Evolutionary conservation across 176 grass and related monocot species (phyloP).

Genomic region (Puya raimondii): DNA sequence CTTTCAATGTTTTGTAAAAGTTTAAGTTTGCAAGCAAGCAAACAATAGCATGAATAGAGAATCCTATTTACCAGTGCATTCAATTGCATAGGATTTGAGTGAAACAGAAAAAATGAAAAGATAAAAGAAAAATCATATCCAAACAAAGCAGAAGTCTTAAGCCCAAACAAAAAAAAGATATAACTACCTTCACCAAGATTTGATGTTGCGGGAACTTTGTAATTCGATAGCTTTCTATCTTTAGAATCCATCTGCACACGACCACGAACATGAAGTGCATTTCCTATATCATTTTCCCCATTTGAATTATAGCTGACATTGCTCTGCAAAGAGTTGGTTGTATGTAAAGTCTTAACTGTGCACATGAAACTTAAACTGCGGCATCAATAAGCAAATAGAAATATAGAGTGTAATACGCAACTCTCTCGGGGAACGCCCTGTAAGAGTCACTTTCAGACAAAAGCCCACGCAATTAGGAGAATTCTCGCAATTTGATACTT

Average conservation of each 20-base stretch:
- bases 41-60: too few species aligned
- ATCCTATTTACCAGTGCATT: too few species aligned
- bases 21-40: too few species aligned
- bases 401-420: too few species aligned
- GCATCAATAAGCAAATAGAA: neutral
- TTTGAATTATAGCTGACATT: conserved; percentile 1
- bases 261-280: neutral
- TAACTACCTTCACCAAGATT: conserved; percentile 8
- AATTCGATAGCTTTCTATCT: neutral
- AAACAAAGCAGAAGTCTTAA: neutral
- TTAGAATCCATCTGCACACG: neutral
- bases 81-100: neutral
- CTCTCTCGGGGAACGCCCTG: too few species aligned
- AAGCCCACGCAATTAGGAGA: too few species aligned
- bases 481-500: too few species aligned
- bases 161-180: conserved; percentile 3
- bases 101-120: neutral
- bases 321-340: neutral
- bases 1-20: too few species aligned
- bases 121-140: neutral
- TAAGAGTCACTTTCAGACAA: too few species aligned
- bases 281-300: neutral
- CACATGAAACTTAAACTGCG: neutral
- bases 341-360: neutral
- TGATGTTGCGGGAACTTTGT: neutral